phyloP scores from a whole-genome alignment of 2,329 filamentous ascomycete species.

The Nigrograna mackinnonii region DNA sequence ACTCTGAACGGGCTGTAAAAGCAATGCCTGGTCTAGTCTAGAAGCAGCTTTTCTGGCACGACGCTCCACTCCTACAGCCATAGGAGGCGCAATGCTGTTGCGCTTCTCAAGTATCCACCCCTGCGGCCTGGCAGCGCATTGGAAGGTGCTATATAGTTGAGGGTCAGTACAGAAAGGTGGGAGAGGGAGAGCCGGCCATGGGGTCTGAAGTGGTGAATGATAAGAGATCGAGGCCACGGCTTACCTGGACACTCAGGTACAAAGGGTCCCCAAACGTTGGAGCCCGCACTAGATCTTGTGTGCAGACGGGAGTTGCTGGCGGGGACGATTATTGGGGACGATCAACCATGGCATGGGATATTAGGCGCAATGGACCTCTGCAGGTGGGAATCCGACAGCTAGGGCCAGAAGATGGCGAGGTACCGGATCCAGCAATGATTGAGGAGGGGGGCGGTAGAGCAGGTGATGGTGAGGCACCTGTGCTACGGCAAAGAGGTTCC shows the following conservation, averaged over 20 bases:
- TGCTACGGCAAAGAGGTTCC: slow-evolving; percentile 19
- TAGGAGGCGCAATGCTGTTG: slow-evolving; percentile 35
- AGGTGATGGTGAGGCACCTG: slow-evolving; percentile 23
- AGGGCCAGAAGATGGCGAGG: slow-evolving; percentile 26
- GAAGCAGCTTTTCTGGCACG: slow-evolving; percentile 37
- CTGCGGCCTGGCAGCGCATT: slow-evolving; percentile 30
- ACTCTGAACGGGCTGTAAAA: slow-evolving; percentile 30
- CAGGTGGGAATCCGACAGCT: slow-evolving; percentile 28
- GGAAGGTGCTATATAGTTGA: slow-evolving; percentile 9
- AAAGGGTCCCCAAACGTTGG: slow-evolving; percentile 38
- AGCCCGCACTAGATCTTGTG: slow-evolving; percentile 37
- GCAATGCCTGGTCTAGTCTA: slow-evolving; percentile 35
- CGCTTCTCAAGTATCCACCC: slow-evolving; percentile 27
- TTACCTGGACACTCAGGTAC: slow-evolving; percentile 19
- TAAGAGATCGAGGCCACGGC: slow-evolving; percentile 23
- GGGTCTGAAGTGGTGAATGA: slow-evolving; percentile 27
- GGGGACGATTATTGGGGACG: slow-evolving; percentile 32
- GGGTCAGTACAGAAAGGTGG: slow-evolving; percentile 1
- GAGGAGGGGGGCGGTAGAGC: slow-evolving; percentile 15
- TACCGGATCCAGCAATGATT: slow-evolving; percentile 20
- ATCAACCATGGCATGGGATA: slow-evolving; percentile 37
- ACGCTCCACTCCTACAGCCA: slow-evolving; percentile 42
- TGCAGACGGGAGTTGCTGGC: slow-evolving; percentile 32
- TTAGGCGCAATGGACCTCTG: slow-evolving; percentile 28
- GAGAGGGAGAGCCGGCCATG: not conserved